Base-by-base conservation (phyloP, 148 eudicot genomes). In the Heliamphora exappendiculata region DNA sequence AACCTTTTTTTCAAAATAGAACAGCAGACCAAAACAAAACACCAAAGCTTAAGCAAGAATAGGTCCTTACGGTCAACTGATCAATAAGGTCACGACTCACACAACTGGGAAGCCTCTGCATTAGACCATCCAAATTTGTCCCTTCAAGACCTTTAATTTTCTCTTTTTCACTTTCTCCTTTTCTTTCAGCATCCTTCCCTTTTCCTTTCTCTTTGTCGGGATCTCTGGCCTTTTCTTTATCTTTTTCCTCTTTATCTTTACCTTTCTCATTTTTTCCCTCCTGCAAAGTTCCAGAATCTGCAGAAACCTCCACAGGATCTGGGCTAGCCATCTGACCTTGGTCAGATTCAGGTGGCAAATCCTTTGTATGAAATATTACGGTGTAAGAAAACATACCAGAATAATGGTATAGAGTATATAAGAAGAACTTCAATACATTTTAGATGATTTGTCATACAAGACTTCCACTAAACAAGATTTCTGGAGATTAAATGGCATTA, bases 1-100 rank as follows among this genome's bases (percentile, higher is more conserved):
- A n/a, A 31, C 3, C 6, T 51, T 50, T 70, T 60, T 60, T 20
- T 49, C 37, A 70, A 73, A 77, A 73, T 67, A 22, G 39, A 59
- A 42, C 10, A 49, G 44, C 5, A 24, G 28, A 8, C 58, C 53
- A 41, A 55, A 20, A 72, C 3, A 8, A n/a, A 16, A 29, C 17
- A 49, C 14, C 0, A 73, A 70, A 62, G 7, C 42, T 72, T 69
- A 55, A 73, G 36, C 47, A 67, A 70, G 79, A 31, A 70, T 34
- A 31, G 29, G 73, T 47, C 7, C 75, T 81, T 87, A 94, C 98
- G 78, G 93, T 86, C 75, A 94, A 84, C 82, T 94, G 98, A 81
- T 94, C 98, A 72, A 94, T 94, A 70, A 94, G 92, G 80, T 94
- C 98, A 70, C 98, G 98, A 84, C 97, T 92, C 81, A 94, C 98